Conservation (phyloP, 345 rosid species). For the Syzygium grande region DNA sequence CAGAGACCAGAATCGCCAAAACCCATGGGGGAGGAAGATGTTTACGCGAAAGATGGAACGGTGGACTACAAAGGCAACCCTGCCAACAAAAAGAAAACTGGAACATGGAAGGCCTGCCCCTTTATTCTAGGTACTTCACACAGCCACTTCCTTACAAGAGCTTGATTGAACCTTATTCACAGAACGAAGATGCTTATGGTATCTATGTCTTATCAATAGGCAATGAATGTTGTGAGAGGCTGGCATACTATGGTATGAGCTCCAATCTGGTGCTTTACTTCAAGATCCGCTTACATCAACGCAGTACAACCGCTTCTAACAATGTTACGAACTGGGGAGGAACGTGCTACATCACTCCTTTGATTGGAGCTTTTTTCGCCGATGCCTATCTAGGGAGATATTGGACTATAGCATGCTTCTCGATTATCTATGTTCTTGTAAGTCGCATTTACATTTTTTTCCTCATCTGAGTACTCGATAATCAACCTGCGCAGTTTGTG, state of each 20-base stretch:
- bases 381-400: slow-evolving; percentile 85
- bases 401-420: slow-evolving; percentile 74
- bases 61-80: slow-evolving; percentile 49
- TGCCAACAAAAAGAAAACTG: slow-evolving; percentile 46
- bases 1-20: background rate
- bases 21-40: slow-evolving; percentile 33
- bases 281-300: slow-evolving; percentile 35
- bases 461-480: background rate
- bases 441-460: slow-evolving; percentile 2
- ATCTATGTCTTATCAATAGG: slow-evolving; percentile 20
- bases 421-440: slow-evolving; percentile 54
- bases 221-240: slow-evolving; percentile 52
- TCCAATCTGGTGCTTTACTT: slow-evolving; percentile 65
- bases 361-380: slow-evolving; percentile 84
- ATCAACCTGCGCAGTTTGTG: background rate
- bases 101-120: slow-evolving; percentile 86
- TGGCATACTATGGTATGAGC: slow-evolving; percentile 89
- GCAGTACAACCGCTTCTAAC: slow-evolving; percentile 42
- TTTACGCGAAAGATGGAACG: slow-evolving; percentile 60
- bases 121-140: slow-evolving; percentile 53
- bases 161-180: background rate
- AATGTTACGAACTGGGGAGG: slow-evolving; percentile 67
- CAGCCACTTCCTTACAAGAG: background rate
- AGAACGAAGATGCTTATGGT: background rate
- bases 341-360: slow-evolving; percentile 76